Percentiles rank a stretch among this genome's conserved stretches.
phyloP scores from a whole-genome alignment of 352 stramenopile species.

The Albugo laibachii region DNA sequence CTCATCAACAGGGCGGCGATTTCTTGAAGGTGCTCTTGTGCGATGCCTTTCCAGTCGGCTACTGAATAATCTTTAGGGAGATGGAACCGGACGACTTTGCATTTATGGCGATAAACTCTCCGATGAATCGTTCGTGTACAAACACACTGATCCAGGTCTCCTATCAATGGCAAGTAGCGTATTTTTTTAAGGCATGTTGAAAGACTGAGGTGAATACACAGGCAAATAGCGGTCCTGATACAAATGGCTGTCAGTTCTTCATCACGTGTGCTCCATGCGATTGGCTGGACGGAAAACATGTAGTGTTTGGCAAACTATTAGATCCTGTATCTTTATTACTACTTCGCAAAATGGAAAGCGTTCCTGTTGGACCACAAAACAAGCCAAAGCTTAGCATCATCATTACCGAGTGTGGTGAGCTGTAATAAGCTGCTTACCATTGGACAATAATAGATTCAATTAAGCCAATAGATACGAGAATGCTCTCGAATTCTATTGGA shows the following conservation, averaged over 20 bases:
- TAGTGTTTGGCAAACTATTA: slow-evolving; percentile 91
- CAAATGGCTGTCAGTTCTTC: slow-evolving; percentile 92
- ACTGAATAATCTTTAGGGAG: slow-evolving; percentile 17
- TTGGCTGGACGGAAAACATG: slow-evolving; percentile 92
- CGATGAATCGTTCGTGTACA: slow-evolving; percentile 67
- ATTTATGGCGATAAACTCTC: slow-evolving; percentile 80
- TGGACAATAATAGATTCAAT: too few species aligned
- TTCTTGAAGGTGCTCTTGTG: slow-evolving; percentile 42
- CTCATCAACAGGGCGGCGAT: slow-evolving; percentile 29
- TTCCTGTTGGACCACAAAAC: slow-evolving; percentile 57
- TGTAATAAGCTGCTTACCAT: slow-evolving; percentile 14
- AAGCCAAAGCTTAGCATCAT: slow-evolving; percentile 78
- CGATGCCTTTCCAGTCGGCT: neutral
- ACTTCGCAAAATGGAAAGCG: slow-evolving; percentile 84
- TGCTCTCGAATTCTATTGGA: too few species aligned
- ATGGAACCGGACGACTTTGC: slow-evolving; percentile 63
- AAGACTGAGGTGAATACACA: slow-evolving; percentile 3
- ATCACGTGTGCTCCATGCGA: slow-evolving; percentile 85
- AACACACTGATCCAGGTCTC: slow-evolving; percentile 59
- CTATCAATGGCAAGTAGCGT: slow-evolving; percentile 36
- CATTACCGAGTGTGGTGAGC: slow-evolving; percentile 78
- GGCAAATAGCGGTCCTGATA: slow-evolving; percentile 88
- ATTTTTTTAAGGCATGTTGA: neutral
- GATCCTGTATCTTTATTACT: slow-evolving; percentile 70
- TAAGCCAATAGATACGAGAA: too few species aligned